Evolutionary conservation across 176 grass and related monocot species (phyloP).

Genomic region (Oryza brachyantha): DNA sequence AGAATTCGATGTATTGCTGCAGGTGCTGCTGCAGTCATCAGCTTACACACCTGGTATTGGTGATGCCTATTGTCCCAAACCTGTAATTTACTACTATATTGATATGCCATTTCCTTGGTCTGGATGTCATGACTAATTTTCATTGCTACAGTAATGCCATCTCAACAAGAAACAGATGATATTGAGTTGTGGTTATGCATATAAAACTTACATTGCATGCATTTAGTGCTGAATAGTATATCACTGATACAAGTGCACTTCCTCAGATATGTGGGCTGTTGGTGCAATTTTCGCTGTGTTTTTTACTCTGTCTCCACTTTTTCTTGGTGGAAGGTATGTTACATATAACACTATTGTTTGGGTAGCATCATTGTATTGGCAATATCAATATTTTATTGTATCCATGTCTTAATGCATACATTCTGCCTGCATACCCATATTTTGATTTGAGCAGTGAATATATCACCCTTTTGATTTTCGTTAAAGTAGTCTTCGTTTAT

Average conservation of each 20-base stretch:
- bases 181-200: not conserved
- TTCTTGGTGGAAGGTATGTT: slow-evolving; percentile 86
- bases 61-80: slow-evolving; percentile 26
- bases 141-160: not conserved
- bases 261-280: slow-evolving; percentile 85
- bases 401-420: not conserved
- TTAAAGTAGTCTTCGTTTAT: not conserved
- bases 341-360: not conserved
- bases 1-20: not conserved
- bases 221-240: not conserved
- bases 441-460: not conserved
- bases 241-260: slow-evolving; percentile 14
- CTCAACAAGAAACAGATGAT: not conserved
- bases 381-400: not conserved
- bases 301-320: slow-evolving; percentile 74
- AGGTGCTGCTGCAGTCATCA: slow-evolving; percentile 69
- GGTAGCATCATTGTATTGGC: not conserved
- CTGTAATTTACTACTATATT: not conserved
- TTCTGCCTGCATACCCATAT: not conserved
- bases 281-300: slow-evolving; percentile 93
- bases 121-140: not conserved
- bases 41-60: slow-evolving; percentile 83
- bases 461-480: not conserved
- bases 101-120: too few species aligned
- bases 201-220: not conserved